These are phyloP conservation scores for Pholiota microspora DNA, from an alignment of 768 basidiomycete genomes.

Conservation along the genomic window DNA sequence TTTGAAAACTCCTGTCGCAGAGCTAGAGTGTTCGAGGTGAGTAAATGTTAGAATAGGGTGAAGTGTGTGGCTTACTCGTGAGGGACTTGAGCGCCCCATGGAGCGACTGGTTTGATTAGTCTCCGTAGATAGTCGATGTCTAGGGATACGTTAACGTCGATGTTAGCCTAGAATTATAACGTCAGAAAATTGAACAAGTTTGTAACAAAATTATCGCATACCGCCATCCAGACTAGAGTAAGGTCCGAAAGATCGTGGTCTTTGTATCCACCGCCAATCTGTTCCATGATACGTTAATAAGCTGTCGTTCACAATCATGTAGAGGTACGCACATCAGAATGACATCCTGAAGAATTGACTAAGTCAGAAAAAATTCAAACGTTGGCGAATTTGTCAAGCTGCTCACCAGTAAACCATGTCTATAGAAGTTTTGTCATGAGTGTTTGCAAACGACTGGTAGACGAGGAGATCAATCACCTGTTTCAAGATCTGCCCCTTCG, in stretches of 20 bases:
- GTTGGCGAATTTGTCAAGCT: neutral
- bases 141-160: constrained; percentile 22
- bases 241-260: constrained; percentile 69
- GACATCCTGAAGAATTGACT: constrained; percentile 25
- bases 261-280: constrained; percentile 75
- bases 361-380: neutral
- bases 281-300: neutral
- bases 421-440: too few species aligned
- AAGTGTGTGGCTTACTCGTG: constrained; percentile 50
- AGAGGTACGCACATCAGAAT: constrained; percentile 37
- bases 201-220: constrained; percentile 43
- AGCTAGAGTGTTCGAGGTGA: constrained; percentile 30
- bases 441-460: too few species aligned
- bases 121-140: constrained; percentile 33
- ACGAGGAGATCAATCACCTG: constrained; percentile 38
- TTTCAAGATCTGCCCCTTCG: constrained; percentile 56
- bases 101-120: neutral
- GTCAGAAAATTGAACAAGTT: constrained; percentile 44
- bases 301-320: neutral
- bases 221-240: constrained; percentile 63
- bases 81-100: constrained; percentile 43
- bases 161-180: constrained; percentile 41
- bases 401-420: constrained; percentile 45
- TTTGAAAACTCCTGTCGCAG: constrained; percentile 53
- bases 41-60: neutral